Percentiles rank a stretch among this genome's conserved stretches.
Conservation (phyloP, 2,329 filamentous ascomycete genomes). For the Diaporthe sp. region DNA sequence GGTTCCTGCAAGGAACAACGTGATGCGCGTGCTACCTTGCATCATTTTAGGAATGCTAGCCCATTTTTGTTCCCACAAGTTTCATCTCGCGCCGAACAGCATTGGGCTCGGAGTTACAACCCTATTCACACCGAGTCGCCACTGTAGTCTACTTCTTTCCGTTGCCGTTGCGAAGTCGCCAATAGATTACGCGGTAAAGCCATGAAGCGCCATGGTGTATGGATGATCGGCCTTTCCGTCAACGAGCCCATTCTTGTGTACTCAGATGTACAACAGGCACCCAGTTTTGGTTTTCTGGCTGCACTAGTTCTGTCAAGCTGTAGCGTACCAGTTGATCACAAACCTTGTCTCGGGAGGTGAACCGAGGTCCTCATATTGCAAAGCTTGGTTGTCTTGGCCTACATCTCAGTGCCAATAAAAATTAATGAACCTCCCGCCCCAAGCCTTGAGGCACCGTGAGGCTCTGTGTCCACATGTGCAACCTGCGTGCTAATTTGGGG, state of each 20-base stretch:
- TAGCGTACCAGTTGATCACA: slow-evolving; percentile 1
- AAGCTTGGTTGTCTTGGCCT: slow-evolving; percentile 20
- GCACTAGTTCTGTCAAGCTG: not conserved
- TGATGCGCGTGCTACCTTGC: slow-evolving; percentile 4
- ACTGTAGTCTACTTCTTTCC: slow-evolving; percentile 6
- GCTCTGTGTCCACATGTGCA: not conserved
- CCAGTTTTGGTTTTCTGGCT: not conserved
- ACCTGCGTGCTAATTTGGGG: not conserved
- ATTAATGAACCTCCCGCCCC: not conserved
- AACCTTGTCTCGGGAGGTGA: slow-evolving; percentile 13
- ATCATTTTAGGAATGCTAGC: slow-evolving; percentile 19
- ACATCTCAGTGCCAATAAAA: not conserved
- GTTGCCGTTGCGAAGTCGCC: slow-evolving; percentile 7
- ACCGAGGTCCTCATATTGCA: slow-evolving; percentile 21
- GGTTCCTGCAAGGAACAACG: slow-evolving; percentile 17
- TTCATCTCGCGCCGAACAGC: slow-evolving; percentile 25
- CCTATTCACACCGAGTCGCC: slow-evolving; percentile 4
- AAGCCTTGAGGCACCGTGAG: not conserved
- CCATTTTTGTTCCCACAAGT: slow-evolving; percentile 15
- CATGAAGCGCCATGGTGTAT: not conserved
- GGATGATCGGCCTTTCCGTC: not conserved
- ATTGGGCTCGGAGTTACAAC: not conserved
- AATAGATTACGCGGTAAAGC: slow-evolving; percentile 16
- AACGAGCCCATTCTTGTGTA: not conserved
- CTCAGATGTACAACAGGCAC: no score